Conservation (phyloP, 2,329 filamentous ascomycete genomes). For the Verruconis gallopava region DNA sequence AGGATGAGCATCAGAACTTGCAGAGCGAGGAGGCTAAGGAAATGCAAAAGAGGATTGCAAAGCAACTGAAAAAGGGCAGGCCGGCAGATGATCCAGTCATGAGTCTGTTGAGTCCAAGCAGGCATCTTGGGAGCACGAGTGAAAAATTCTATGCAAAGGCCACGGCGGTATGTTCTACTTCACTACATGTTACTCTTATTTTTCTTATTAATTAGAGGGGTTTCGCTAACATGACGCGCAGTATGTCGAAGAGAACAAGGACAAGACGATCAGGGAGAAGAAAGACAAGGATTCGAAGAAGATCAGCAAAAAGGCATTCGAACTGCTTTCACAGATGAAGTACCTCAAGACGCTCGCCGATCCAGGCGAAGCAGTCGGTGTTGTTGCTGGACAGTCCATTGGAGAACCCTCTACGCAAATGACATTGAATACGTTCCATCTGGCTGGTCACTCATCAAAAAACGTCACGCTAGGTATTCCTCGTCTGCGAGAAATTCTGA, state of each 20-base stretch:
- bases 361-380: conserved; percentile 90
- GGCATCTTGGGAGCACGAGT: conserved; percentile 73
- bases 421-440: conserved; percentile 99
- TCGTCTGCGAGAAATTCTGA: conserved; percentile 89
- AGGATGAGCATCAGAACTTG: conserved; percentile 35
- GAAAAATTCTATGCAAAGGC: conserved; percentile 69
- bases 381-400: conserved; percentile 91
- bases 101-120: conserved; percentile 59
- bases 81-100: conserved; percentile 60
- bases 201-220: too few species aligned
- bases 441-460: conserved; percentile 94
- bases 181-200: conserved; percentile 2
- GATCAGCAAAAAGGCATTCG: conserved; percentile 55
- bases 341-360: conserved; percentile 88
- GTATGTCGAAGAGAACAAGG: conserved; percentile 67
- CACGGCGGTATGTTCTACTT: conserved; percentile 36
- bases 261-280: conserved; percentile 46
- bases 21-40: conserved; percentile 54
- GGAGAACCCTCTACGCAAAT: conserved; percentile 98
- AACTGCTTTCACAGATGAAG: conserved; percentile 77
- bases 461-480: conserved; percentile 99
- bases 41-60: conserved; percentile 38
- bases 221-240: conserved; percentile 22
- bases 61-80: neutral
- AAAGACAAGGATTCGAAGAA: conserved; percentile 35